Evolutionary conservation across 2,329 filamentous ascomycete species (phyloP).

Genomic region (Fusarium tanahbumbuense): DNA sequence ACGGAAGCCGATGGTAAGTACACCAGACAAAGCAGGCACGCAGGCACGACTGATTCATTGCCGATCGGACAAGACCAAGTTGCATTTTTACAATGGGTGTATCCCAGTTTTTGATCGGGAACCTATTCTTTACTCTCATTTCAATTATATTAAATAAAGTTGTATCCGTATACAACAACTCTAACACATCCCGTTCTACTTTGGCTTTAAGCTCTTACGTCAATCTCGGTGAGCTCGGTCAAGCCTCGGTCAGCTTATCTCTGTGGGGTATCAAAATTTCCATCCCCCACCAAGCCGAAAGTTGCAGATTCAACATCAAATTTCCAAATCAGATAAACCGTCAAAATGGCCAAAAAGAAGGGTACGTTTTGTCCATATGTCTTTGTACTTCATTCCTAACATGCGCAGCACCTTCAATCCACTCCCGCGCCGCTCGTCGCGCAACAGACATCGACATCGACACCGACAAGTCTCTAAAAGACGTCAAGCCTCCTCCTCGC

Average conservation of each 20-base stretch:
- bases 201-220: neutral
- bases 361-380: slow-evolving; percentile 20
- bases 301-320: slow-evolving; percentile 34
- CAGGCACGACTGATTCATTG: neutral
- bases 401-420: slow-evolving; percentile 68
- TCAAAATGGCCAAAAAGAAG: slow-evolving; percentile 51
- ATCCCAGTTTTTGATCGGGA: neutral
- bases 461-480: slow-evolving; percentile 77
- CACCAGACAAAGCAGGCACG: neutral
- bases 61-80: neutral
- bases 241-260: slow-evolving; percentile 40
- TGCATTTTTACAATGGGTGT: neutral
- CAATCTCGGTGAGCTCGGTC: slow-evolving; percentile 40
- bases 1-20: neutral
- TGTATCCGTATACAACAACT: neutral
- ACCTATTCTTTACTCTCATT: neutral
- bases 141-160: neutral
- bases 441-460: slow-evolving; percentile 77
- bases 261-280: slow-evolving; percentile 48
- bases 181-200: neutral
- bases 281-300: slow-evolving; percentile 40
- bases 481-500: slow-evolving; percentile 63
- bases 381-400: slow-evolving; percentile 10
- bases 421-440: slow-evolving; percentile 80
- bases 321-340: slow-evolving; percentile 2